These are phyloP conservation scores for Hordeum pubiflorum DNA, from an alignment of 202 grass and related monocot genomes.

Conservation along the genomic window DNA sequence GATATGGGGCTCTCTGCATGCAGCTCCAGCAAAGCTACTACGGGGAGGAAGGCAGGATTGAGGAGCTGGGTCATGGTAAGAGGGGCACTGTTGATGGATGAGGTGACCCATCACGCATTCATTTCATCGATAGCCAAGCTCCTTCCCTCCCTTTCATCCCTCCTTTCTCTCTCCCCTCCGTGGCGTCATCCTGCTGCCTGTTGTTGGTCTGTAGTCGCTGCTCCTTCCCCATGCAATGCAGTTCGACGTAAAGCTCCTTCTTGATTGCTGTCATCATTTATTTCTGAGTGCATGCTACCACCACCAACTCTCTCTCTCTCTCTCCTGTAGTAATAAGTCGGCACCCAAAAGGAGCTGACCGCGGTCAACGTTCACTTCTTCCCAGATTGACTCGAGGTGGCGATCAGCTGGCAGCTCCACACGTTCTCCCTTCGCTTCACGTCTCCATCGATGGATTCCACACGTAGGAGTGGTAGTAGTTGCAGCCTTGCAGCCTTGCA, in stretches of 20 bases:
- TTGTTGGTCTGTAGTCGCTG: slow-evolving; percentile 10
- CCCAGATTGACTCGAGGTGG: background rate
- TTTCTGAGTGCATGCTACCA: background rate
- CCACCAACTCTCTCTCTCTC: background rate
- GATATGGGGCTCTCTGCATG: background rate
- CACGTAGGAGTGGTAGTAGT: too few species aligned
- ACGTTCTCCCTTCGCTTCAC: background rate
- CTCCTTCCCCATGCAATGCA: slow-evolving; percentile 46
- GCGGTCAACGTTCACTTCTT: slow-evolving; percentile 9
- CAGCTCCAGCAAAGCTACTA: too few species aligned
- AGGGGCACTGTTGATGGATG: slow-evolving; percentile 14
- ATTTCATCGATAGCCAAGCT: background rate
- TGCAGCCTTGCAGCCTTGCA: too few species aligned
- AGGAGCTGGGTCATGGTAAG: background rate
- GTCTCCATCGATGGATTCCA: too few species aligned
- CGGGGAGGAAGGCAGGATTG: too few species aligned
- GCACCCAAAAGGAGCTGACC: slow-evolving; percentile 9
- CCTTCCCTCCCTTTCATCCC: background rate
- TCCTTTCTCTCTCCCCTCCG: background rate
- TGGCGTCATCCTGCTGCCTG: background rate
- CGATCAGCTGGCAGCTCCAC: background rate
- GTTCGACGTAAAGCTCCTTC: background rate
- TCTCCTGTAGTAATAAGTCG: background rate
- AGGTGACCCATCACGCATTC: slow-evolving; percentile 35
- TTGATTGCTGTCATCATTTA: slow-evolving; percentile 46